Evolutionary conservation across 192 early-diverging fungal species (phyloP), one percentile per base, ranked within the genome.

Genomic region (Geranomyces michiganensis): DNA sequence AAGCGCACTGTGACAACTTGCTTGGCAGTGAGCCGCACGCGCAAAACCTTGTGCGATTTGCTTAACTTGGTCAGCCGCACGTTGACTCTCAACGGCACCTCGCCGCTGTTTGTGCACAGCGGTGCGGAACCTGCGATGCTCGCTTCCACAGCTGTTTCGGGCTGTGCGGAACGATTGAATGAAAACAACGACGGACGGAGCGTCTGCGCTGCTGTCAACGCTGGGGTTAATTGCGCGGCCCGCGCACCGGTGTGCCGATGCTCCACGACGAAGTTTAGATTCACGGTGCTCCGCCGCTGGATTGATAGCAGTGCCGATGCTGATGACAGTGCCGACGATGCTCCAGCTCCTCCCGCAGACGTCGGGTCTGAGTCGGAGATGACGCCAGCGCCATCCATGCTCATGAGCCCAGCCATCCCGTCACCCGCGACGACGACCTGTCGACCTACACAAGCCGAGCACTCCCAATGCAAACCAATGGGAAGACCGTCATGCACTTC

Each of bases 381-480:
- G 6, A 36, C 48, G 30, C 61, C 63, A 22, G 21, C 22, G 13
- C 26, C 33, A 36, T 56, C 62, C 51, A 73, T 73, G 6, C 24
- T 33, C 36, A 41, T 7, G 17, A 31, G 19, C 10, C 14, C 46
- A 14, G 56, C 45, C 56, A 48, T 44, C 14, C n/a, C 46, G 29
- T 71, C 67, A 13, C 36, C 61, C 7, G 32, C 65, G 15, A 55
- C 17, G 9, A 19, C 33, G 32, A 41, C 43, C n/a, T 31, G 47
- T 17, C 22, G 56, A 7, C 58, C 65, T 24, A 74, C 32, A 33
- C 26, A 74, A 3, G 60, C 73, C 8, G 44, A 30, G 13, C 59
- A 45, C 33, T 74, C 58, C 73, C 73, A 74, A 19, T 62, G 73
- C 32, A 67, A 19, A 17, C 73, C 73, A 21, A 66, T n/a, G 9